Evolutionary conservation across 2,329 filamentous ascomycete species (phyloP).

Genomic region (Aureobasidium lini): DNA sequence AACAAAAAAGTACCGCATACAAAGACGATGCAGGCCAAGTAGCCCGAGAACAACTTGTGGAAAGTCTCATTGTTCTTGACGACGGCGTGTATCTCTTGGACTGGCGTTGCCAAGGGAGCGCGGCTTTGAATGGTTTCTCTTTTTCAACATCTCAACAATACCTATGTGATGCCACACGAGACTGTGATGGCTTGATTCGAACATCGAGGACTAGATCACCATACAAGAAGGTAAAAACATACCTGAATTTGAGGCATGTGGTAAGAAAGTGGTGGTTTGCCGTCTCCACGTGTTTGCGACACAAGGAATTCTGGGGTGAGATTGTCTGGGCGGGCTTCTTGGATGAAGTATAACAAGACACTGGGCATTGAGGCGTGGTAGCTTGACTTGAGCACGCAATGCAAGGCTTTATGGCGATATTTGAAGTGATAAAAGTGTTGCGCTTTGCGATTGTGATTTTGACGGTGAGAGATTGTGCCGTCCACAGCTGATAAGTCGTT

Average conservation of each 20-base stretch:
- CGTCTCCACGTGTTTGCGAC: neutral
- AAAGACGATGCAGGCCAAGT: neutral
- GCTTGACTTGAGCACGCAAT: neutral
- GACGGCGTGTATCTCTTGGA: neutral
- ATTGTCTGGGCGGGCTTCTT: neutral
- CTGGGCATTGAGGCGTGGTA: conserved; percentile 3
- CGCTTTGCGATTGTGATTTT: no score
- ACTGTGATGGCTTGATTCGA: no score
- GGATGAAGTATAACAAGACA: neutral
- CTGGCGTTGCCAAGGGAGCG: neutral
- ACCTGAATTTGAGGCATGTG: no score
- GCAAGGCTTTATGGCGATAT: neutral
- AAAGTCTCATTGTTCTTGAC: neutral
- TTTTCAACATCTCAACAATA: no score
- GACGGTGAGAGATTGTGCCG: no score
- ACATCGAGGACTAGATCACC: no score
- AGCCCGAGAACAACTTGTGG: neutral
- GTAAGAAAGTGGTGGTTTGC: no score
- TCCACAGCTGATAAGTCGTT: neutral
- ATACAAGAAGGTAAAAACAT: no score
- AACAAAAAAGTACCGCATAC: neutral
- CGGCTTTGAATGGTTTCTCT: neutral
- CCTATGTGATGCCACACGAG: no score
- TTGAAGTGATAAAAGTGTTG: no score
- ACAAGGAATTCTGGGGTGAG: neutral